Conservation (phyloP, 2,329 filamentous ascomycete genomes). For the Aspergillus pseudoterreus region DNA sequence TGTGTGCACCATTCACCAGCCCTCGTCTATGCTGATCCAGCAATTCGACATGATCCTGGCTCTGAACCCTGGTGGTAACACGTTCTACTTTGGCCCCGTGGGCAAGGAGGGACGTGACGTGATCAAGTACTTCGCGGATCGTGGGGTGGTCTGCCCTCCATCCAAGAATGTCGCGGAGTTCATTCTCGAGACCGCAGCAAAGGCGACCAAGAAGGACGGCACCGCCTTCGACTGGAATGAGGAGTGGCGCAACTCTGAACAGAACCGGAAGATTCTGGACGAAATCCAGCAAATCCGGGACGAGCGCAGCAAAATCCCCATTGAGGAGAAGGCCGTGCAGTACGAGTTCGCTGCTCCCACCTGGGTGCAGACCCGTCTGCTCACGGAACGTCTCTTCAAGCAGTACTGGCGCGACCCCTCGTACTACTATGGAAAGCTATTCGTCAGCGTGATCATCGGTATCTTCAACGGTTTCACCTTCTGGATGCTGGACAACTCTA, state of each 20-base stretch:
- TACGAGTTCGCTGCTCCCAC: conserved; percentile 66
- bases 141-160: conserved; percentile 63
- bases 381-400: conserved; percentile 67
- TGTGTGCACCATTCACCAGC: conserved; percentile 71
- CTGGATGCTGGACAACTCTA: conserved; percentile 62
- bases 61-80: conserved; percentile 65
- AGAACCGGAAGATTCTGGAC: conserved; percentile 55
- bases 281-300: conserved; percentile 65
- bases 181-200: conserved; percentile 62
- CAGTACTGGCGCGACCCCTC: conserved; percentile 74
- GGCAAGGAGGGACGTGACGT: conserved; percentile 64
- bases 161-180: conserved; percentile 65
- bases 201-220: conserved; percentile 53
- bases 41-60: conserved; percentile 72
- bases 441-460: conserved; percentile 65
- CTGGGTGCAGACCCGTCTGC: conserved; percentile 58
- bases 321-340: conserved; percentile 36
- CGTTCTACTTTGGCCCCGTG: conserved; percentile 70
- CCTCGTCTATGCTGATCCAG: conserved; percentile 64
- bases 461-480: conserved; percentile 81
- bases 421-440: conserved; percentile 74
- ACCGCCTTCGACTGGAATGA: conserved; percentile 67
- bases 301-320: conserved; percentile 51
- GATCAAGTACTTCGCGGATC: conserved; percentile 64
- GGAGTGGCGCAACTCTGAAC: conserved; percentile 65